Conservation (phyloP, 495 filamentous ascomycete species). For the Hypoxylon intermedium region DNA sequence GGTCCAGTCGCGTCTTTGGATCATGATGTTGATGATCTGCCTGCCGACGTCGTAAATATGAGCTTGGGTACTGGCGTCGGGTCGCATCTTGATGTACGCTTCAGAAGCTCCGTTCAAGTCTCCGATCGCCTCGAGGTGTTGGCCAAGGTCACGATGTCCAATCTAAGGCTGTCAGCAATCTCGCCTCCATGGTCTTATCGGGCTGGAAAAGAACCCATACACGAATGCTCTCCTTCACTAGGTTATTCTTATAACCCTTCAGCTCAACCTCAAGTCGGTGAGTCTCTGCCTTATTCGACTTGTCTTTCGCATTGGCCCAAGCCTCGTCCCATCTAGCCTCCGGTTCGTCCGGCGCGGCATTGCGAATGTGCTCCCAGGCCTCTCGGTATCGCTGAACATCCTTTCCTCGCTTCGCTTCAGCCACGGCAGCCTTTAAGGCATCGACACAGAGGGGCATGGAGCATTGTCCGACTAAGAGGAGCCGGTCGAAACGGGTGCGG, state of each 20-base stretch:
- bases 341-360: constrained; percentile 69
- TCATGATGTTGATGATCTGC: constrained; percentile 51
- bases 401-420: constrained; percentile 77
- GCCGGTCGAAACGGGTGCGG: constrained; percentile 76
- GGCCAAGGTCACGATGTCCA: constrained; percentile 57
- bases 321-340: constrained; percentile 69
- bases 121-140: constrained; percentile 54
- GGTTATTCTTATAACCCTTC: constrained; percentile 93
- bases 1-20: constrained; percentile 55
- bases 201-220: constrained; percentile 56
- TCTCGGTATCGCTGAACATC: constrained; percentile 75
- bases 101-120: constrained; percentile 50
- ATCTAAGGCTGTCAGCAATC: constrained; percentile 43
- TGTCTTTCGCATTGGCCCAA: constrained; percentile 72
- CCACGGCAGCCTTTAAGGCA: constrained; percentile 77
- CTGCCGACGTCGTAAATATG: constrained; percentile 54
- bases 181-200: background rate
- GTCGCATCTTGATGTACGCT: constrained; percentile 53
- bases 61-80: constrained; percentile 53
- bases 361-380: constrained; percentile 67
- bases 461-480: constrained; percentile 78
- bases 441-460: constrained; percentile 80
- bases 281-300: constrained; percentile 68
- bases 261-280: constrained; percentile 81
- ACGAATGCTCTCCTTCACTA: constrained; percentile 96